Conservation (phyloP, 2,329 filamentous ascomycete species). For the Sporothrix variecibatus region DNA sequence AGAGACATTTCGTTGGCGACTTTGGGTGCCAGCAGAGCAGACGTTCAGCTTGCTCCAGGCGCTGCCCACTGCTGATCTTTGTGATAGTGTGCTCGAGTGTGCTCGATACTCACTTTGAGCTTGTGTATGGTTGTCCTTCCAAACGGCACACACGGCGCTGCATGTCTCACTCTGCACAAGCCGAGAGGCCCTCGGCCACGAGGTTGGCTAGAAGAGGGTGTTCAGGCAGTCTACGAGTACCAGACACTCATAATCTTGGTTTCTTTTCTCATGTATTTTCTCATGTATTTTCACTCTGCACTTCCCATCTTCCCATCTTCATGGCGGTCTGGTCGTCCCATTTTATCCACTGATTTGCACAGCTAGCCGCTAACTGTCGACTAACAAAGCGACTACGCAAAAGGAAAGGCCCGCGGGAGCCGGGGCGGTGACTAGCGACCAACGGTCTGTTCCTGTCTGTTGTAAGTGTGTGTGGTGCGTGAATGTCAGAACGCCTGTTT, state of each 20-base stretch:
- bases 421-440: conserved; percentile 22
- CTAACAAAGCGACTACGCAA: conserved; percentile 8
- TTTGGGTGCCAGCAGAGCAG: conserved; percentile 22
- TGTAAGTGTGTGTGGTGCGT: neutral
- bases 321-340: neutral
- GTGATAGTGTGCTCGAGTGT: neutral
- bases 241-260: neutral
- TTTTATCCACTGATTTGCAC: conserved; percentile 15
- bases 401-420: conserved; percentile 26
- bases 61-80: neutral
- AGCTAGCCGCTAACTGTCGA: neutral
- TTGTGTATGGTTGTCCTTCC: neutral
- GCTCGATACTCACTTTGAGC: neutral
- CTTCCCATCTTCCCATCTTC: neutral
- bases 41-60: conserved; percentile 20
- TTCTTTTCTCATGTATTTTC: neutral
- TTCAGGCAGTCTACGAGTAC: neutral
- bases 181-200: conserved; percentile 17
- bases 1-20: conserved; percentile 21
- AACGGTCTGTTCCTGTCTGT: conserved; percentile 22
- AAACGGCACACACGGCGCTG: conserved; percentile 6
- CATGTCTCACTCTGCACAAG: conserved; percentile 25
- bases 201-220: neutral
- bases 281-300: too few species aligned
- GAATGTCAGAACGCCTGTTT: neutral